Evolutionary conservation across 1,284 basidiomycete genomes (phyloP).

Genomic region (Boletus sp.): DNA sequence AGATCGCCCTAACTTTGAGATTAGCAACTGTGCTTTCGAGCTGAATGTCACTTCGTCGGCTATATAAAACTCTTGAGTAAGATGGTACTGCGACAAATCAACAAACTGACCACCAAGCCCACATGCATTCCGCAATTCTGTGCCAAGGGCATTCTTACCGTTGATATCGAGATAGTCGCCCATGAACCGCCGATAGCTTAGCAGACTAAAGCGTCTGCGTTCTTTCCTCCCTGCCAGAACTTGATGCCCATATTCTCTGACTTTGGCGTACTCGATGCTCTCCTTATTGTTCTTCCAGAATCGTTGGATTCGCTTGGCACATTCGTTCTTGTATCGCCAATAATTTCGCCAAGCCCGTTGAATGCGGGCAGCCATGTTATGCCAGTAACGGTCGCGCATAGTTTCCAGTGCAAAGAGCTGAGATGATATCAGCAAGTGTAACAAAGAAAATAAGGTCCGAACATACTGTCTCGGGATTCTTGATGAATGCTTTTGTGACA

Average conservation of each 20-base stretch:
- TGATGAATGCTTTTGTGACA: conserved; percentile 97
- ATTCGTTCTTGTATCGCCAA: conserved; percentile 92
- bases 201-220: conserved; percentile 86
- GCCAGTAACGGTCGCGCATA: conserved; percentile 99
- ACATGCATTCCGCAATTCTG: conserved; percentile 73
- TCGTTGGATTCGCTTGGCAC: conserved; percentile 90
- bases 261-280: conserved; percentile 80
- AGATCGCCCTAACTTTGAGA: conserved; percentile 85
- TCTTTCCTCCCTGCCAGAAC: conserved; percentile 91
- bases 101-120: conserved; percentile 66
- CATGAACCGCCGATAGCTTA: conserved; percentile 93
- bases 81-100: background rate
- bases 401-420: conserved; percentile 97
- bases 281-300: conserved; percentile 99
- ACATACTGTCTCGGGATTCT: conserved; percentile 94
- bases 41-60: conserved; percentile 85
- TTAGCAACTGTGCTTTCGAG: conserved; percentile 78
- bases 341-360: conserved; percentile 97
- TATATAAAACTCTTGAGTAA: conserved; percentile 29
- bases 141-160: conserved; percentile 75
- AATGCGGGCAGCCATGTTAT: conserved; percentile 97
- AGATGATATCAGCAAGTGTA: conserved; percentile 4
- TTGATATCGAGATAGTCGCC: conserved; percentile 96
- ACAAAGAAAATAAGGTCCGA: background rate
- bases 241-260: conserved; percentile 93